Conservation (phyloP, 768 basidiomycete species). For the Phallus indusiatus region DNA sequence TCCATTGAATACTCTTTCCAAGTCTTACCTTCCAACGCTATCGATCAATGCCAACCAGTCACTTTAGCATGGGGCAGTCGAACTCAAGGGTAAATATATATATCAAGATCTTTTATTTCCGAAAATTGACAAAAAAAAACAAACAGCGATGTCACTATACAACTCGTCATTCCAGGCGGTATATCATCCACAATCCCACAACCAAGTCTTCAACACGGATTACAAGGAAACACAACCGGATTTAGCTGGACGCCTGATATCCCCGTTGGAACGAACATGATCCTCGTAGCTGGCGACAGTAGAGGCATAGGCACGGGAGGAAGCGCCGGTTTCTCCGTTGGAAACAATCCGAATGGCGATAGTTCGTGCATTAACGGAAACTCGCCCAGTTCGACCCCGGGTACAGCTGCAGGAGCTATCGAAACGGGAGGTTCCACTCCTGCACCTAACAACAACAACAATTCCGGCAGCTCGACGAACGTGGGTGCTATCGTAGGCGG, state of each 20-base stretch:
- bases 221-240: constrained; percentile 40
- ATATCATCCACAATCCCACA: constrained; percentile 62
- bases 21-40: constrained; percentile 50
- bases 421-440: neutral
- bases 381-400: constrained; percentile 73
- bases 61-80: constrained; percentile 57
- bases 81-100: constrained; percentile 47
- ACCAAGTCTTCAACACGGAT: constrained; percentile 27
- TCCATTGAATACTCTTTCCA: constrained; percentile 49
- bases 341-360: constrained; percentile 32
- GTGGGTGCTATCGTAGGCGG: constrained; percentile 48
- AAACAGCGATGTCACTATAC: no score
- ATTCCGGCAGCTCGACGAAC: constrained; percentile 28
- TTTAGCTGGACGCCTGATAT: constrained; percentile 61
- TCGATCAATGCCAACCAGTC: constrained; percentile 54
- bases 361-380: constrained; percentile 41
- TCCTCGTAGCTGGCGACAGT: constrained; percentile 58
- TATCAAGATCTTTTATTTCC: no score
- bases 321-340: constrained; percentile 49
- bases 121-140: no score
- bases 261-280: constrained; percentile 53
- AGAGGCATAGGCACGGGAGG: constrained; percentile 64
- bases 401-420: constrained; percentile 55
- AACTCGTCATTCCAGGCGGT: constrained; percentile 70
- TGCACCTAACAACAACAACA: constrained; percentile 22